Evolutionary conservation across 306 rosid genomes (phyloP), one percentile per base, ranked within the genome.

Genomic region (Vachellia pachyceras): DNA sequence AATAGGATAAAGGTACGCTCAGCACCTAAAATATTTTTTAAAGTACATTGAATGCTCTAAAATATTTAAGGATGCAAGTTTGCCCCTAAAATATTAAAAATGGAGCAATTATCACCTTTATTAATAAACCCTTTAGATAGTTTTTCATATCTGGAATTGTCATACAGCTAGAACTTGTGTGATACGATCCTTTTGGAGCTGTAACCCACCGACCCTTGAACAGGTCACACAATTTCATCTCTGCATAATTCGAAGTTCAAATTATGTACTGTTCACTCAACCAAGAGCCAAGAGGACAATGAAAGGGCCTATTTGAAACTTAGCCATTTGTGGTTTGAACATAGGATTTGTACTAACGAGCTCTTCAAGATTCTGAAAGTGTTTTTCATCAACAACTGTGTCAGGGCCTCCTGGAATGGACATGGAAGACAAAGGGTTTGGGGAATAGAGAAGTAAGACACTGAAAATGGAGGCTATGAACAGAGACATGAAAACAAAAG

Each of bases 131-230:
- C n/a, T 80, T 88, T 79, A 95, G 92, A 79, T 97, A 92, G 70
- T 95, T 89, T 82, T 92, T 91, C 14, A 95, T 85, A 0, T 91
- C 92, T 0, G 97, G 97, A 54, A 95, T 95, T 7, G 89, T 86
- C 0, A 40, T 22, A 77, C 98, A 95, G 75, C 97, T 95, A 72
- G 89, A 88, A 80, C 92, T 91, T 9, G 87, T 92, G 77, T 92
- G 92, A 29, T 86, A 67, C 47, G 79, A 69, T 49, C 83, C 85
- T 84, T 77, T 78, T 46, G 40, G 4, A 10, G 82, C 83, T 33
- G 37, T 79, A 25, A 91, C 82, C 97, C 98, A 95, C 2, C 74
- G 85, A 50, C 98, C 98, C 77, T 82, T 91, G 68, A 71, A 91
- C 69, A 95, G 54, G 82, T 95, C 91, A 73, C 98, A 94, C 5